A percentile compares a stretch with the other conserved stretches of the same genome.
Conservation (phyloP, 2,329 filamentous ascomycete genomes). For the Nigrospora osmanthi region DNA sequence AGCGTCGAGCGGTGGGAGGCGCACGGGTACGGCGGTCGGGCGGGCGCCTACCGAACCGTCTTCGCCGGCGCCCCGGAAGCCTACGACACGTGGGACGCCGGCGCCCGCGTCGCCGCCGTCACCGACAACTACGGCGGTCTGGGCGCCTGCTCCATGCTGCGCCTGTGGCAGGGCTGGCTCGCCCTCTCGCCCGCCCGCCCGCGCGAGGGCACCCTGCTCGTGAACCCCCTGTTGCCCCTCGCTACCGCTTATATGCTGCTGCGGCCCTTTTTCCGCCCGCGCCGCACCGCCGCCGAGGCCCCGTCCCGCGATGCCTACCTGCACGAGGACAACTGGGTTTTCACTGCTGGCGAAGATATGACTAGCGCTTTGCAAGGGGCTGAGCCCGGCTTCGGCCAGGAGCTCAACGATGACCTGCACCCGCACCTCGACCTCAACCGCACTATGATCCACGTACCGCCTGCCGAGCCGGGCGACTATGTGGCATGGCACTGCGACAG, state of each 20-base stretch:
- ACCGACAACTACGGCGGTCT: conserved; percentile 74
- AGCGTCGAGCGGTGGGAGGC: conserved; percentile 71
- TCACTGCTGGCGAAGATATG: conserved; percentile 39
- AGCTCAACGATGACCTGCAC: conserved; percentile 56
- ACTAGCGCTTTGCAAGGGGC: conserved; percentile 62
- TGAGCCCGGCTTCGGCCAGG: conserved; percentile 59
- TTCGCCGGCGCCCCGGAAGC: conserved; percentile 69
- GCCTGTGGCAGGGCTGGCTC: conserved; percentile 88
- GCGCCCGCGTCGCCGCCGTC: conserved; percentile 57
- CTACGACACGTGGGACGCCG: conserved; percentile 77
- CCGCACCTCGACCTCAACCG: conserved; percentile 60
- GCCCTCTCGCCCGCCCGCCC: conserved; percentile 67
- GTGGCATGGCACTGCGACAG: conserved; percentile 80
- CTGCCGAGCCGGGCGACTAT: conserved; percentile 64
- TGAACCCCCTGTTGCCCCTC: conserved; percentile 70
- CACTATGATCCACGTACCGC: conserved; percentile 66
- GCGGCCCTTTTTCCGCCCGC: conserved; percentile 69
- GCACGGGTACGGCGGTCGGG: conserved; percentile 49
- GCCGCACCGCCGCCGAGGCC: conserved; percentile 22
- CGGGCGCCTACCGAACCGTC: conserved; percentile 60
- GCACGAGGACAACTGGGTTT: conserved; percentile 51
- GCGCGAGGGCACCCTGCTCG: conserved; percentile 69
- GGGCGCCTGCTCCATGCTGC: conserved; percentile 76
- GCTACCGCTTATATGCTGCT: conserved; percentile 76
- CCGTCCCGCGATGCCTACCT: conserved; percentile 35